Base-by-base conservation (phyloP, 2,329 filamentous ascomycete species). In the Alternaria arborescens region DNA sequence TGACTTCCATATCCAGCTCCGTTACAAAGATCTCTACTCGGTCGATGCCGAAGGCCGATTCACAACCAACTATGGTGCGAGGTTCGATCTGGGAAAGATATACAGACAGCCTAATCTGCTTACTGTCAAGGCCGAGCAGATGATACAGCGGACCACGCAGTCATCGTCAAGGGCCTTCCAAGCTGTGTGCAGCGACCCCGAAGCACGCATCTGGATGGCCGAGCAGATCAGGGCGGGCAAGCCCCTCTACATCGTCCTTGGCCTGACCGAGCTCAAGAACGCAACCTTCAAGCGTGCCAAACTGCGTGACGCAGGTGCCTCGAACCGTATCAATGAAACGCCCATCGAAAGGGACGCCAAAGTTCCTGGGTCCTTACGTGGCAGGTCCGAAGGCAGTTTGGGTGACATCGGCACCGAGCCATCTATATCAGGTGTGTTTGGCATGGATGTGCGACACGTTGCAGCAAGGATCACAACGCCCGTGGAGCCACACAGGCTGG, bases 1-100 rank as follows among this genome's bases (percentile, higher is more conserved):
- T 53, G 75, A 78, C 65, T 78, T 75, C 65, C 74, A 77, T 65
- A 78, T 78, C 56, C 74, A 78, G 60, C 72, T 78, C 30, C 75
- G 76, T 28, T 78, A 78, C 71, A 76, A 74, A 51, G 76, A 78
- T 32, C 43, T 78, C 42, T 78, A 77, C 66, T 75, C 74, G 30
- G 68, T 77, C 58, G 76, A 78, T 58, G 63, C 67, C 28, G 75
- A 78, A 58, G 76, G 76, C 53, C 74, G 76, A 36, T 78, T 78
- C 69, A 73, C 75, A 61, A 70, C 72, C 58, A 78, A 76, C 60
- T 78, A 78, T 66, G 76, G 76, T 62, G 74, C 75, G 61, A 77
- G 76, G 53, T 78, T 77, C 65, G 76, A 78, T 47, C 68, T 78
- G 1, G 76, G 76, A 8, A 66, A 71, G 36, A 70, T 78, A 62